phyloP scores from a whole-genome alignment of 2,329 filamentous ascomycete species.

The Byssochlamys sp. region DNA sequence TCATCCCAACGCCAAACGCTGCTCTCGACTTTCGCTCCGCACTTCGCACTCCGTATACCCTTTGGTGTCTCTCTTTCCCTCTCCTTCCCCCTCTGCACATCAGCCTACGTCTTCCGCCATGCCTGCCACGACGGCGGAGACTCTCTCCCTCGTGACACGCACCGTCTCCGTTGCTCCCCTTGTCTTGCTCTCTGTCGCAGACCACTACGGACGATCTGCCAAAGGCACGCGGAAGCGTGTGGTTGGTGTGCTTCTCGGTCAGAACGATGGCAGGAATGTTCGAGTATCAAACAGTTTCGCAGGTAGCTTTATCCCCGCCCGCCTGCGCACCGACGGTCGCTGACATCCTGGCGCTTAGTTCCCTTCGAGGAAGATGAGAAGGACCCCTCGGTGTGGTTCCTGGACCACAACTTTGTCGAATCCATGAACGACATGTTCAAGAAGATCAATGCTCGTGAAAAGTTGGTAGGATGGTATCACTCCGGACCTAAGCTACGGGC shows the following conservation, averaged over 20 bases:
- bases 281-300: slow-evolving; percentile 98
- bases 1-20: not conserved
- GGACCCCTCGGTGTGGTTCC: slow-evolving; percentile 95
- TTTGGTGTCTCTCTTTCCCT: not conserved
- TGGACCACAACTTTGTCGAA: slow-evolving; percentile 99
- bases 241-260: slow-evolving; percentile 84
- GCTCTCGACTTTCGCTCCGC: not conserved
- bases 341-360: slow-evolving; percentile 46
- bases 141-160: slow-evolving; percentile 83
- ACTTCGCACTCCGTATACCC: not conserved
- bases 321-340: slow-evolving; percentile 3
- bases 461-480: slow-evolving; percentile 99
- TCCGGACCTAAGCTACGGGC: slow-evolving; percentile 92
- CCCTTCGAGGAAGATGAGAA: slow-evolving; percentile 99
- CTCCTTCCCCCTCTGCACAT: not conserved
- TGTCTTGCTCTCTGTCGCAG: slow-evolving; percentile 92
- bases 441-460: slow-evolving; percentile 97
- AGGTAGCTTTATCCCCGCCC: slow-evolving; percentile 47
- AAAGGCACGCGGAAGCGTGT: slow-evolving; percentile 83
- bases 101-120: slow-evolving; percentile 46
- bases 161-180: slow-evolving; percentile 95
- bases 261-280: slow-evolving; percentile 93
- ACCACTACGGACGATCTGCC: slow-evolving; percentile 91
- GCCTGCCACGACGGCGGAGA: slow-evolving; percentile 94
- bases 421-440: slow-evolving; percentile 99